A percentile compares a stretch with the other conserved stretches of the same genome.
These are phyloP conservation scores for Scedosporium minutisporum DNA, from an alignment of 2,329 filamentous ascomycete species.

Conservation along the genomic window DNA sequence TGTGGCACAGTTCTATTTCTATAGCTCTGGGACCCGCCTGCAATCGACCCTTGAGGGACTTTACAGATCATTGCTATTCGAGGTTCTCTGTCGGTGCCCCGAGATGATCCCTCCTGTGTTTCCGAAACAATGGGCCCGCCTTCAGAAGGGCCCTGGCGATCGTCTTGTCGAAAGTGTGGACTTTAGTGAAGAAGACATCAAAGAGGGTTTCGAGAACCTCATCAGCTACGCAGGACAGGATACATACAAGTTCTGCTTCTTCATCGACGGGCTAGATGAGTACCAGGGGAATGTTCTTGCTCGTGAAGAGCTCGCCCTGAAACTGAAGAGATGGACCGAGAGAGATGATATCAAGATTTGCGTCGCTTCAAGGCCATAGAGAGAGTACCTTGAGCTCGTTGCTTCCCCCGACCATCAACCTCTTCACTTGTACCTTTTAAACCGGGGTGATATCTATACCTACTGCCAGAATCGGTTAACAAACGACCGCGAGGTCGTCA, in stretches of 20 bases:
- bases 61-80: slow-evolving; percentile 5
- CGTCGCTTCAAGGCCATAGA: not conserved
- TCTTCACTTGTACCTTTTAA: not conserved
- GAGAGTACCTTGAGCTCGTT: not conserved
- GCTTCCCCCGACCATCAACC: not conserved
- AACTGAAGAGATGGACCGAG: not conserved
- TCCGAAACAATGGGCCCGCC: not conserved
- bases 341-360: not conserved
- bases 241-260: not conserved
- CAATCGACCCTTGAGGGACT: slow-evolving; percentile 6
- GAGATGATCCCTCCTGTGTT: not conserved
- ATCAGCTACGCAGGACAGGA: not conserved
- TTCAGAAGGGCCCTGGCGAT: not conserved
- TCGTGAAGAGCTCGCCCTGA: not conserved
- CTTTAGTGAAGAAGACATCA: not conserved
- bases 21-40: slow-evolving; percentile 2
- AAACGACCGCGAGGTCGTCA: not conserved
- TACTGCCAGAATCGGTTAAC: not conserved
- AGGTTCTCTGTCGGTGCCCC: slow-evolving; percentile 1
- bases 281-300: not conserved
- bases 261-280: slow-evolving; percentile 3
- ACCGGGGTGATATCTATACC: not conserved
- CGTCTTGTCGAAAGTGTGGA: not conserved
- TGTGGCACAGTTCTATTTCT: slow-evolving; percentile 8
- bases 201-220: not conserved